Percentiles rank a stretch among this genome's conserved stretches.
Evolutionary conservation across 352 stramenopile genomes (phyloP).

Genomic region (Globisporangium camurandrum): DNA sequence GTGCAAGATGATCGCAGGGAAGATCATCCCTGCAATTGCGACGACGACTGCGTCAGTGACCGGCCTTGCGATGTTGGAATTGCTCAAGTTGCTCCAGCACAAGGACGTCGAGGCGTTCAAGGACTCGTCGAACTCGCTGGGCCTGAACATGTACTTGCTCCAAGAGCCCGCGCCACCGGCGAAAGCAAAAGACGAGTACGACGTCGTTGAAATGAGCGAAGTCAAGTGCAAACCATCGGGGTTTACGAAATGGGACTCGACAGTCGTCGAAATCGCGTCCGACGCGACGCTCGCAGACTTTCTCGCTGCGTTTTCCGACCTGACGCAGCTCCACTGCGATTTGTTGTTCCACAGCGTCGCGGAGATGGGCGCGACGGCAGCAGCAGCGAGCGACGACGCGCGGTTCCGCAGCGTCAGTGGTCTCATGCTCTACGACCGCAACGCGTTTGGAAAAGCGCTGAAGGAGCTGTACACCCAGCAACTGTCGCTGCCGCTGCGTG

Average conservation of each 20-base stretch:
- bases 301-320: constrained; percentile 50
- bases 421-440: constrained; percentile 84
- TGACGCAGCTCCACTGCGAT: constrained; percentile 73
- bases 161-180: constrained; percentile 77
- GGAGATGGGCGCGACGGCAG: constrained; percentile 48
- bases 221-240: constrained; percentile 80
- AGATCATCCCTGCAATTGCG: constrained; percentile 99
- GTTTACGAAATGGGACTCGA: constrained; percentile 93
- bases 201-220: constrained; percentile 84
- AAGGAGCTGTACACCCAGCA: constrained; percentile 68
- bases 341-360: constrained; percentile 74
- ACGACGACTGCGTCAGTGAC: constrained; percentile 99
- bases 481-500: constrained; percentile 40
- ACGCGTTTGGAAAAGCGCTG: constrained; percentile 60
- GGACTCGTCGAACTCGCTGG: constrained; percentile 90
- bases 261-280: constrained; percentile 59
- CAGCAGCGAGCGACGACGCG: constrained; percentile 47
- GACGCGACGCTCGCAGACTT: constrained; percentile 65
- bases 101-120: constrained; percentile 88
- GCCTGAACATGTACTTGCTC: constrained; percentile 91
- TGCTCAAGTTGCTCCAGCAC: constrained; percentile 84
- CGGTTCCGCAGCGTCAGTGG: constrained; percentile 64
- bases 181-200: constrained; percentile 89
- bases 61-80: constrained; percentile 92
- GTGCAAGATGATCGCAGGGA: constrained; percentile 98